A percentile compares a stretch with the other conserved stretches of the same genome.
Conservation (phyloP, 352 stramenopile genomes). For the Phytophthora tubulina region DNA sequence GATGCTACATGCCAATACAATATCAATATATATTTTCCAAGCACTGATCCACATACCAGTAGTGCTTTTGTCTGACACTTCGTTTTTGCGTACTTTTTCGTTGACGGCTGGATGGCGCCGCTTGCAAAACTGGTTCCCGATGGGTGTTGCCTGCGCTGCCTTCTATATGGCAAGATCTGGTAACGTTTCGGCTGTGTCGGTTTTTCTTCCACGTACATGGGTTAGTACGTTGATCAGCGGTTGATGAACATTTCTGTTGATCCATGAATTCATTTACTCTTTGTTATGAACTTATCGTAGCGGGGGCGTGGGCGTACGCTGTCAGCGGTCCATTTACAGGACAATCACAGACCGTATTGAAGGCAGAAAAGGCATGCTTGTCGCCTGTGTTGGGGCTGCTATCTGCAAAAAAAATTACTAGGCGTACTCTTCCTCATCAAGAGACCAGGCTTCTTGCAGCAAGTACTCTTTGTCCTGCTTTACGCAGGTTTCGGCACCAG, state of each 20-base stretch:
- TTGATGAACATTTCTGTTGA: not conserved
- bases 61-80: not conserved
- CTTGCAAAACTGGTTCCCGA: not conserved
- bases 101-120: not conserved
- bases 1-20: too few relatives aligned
- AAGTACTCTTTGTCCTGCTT: constrained; percentile 57
- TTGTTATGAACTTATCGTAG: constrained; percentile 48
- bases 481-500: constrained; percentile 76
- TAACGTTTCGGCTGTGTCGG: constrained; percentile 64
- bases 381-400: constrained; percentile 55
- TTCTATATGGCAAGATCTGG: constrained; percentile 2
- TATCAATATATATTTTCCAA: too few relatives aligned
- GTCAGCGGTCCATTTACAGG: constrained; percentile 61
- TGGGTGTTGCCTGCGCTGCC: not conserved
- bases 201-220: constrained; percentile 67
- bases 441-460: constrained; percentile 35
- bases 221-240: constrained; percentile 46
- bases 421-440: constrained; percentile 57
- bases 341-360: constrained; percentile 70
- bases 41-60: not conserved
- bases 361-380: constrained; percentile 67
- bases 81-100: too few relatives aligned
- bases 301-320: constrained; percentile 51
- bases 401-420: constrained; percentile 57
- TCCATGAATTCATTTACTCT: not conserved